Percentiles rank a stretch among this genome's conserved stretches.
Conservation (phyloP, 2,329 filamentous ascomycete genomes). For the Dactylellina cionopaga region DNA sequence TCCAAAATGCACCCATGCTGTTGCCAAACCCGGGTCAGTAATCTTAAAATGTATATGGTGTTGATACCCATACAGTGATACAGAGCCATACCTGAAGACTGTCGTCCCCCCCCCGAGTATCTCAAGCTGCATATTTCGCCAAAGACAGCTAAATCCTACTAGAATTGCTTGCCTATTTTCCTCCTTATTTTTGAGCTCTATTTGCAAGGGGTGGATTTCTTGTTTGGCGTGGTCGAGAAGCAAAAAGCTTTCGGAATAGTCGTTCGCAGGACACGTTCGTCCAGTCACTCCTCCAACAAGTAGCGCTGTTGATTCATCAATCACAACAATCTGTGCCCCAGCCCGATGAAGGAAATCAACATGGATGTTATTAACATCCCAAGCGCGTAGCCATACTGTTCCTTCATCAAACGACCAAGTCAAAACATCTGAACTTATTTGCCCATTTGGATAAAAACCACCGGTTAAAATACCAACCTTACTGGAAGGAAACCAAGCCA, state of each 20-base stretch:
- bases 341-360: conserved; percentile 5
- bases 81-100: conserved; percentile 26
- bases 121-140: conserved; percentile 26
- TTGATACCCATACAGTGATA: neutral
- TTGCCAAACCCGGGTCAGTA: conserved; percentile 84
- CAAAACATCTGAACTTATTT: conserved; percentile 27
- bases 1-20: conserved; percentile 89
- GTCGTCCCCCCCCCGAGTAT: conserved; percentile 41
- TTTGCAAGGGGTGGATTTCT: neutral
- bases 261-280: conserved; percentile 13
- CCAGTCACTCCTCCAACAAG: conserved; percentile 56
- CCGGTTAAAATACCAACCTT: conserved; percentile 7
- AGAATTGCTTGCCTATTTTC: conserved; percentile 5
- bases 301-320: conserved; percentile 49
- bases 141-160: conserved; percentile 24
- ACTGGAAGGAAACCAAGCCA: conserved; percentile 56
- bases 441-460: conserved; percentile 15
- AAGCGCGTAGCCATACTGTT: neutral
- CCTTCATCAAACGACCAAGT: conserved; percentile 18
- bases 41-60: neutral
- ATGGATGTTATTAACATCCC: neutral
- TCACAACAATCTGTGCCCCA: conserved; percentile 65
- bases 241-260: conserved; percentile 23
- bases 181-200: neutral
- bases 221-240: conserved; percentile 2